Conservation (phyloP, 2,329 filamentous ascomycete species). For the Passalora sequoiae region DNA sequence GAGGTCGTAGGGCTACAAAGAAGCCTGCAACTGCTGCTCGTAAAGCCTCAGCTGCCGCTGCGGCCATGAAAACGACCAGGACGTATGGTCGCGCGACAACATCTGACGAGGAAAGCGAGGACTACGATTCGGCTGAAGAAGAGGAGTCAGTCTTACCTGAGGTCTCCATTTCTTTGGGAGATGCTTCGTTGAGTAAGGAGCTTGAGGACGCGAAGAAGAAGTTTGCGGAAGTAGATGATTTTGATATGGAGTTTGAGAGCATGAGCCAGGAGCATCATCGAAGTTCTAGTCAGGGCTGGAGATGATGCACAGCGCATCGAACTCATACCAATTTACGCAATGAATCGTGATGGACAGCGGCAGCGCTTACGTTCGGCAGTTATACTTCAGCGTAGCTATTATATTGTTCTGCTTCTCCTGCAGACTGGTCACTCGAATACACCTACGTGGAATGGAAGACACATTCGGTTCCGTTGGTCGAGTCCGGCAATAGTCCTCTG, state of each 20-base stretch:
- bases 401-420: too few relatives aligned
- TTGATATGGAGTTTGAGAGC: constrained; percentile 49
- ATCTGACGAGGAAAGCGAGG: constrained; percentile 42
- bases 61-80: constrained; percentile 16
- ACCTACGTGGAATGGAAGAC: too few relatives aligned
- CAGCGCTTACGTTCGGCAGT: too few relatives aligned
- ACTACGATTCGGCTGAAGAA: constrained; percentile 23
- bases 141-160: constrained; percentile 23
- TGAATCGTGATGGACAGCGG: too few relatives aligned
- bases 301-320: constrained; percentile 14
- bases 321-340: too few relatives aligned
- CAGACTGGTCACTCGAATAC: too few relatives aligned
- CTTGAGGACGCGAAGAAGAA: constrained; percentile 43
- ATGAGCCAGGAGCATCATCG: constrained; percentile 41
- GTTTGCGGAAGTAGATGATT: constrained; percentile 47
- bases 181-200: constrained; percentile 33
- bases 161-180: constrained; percentile 27
- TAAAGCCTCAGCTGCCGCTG: constrained; percentile 10
- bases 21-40: constrained; percentile 8
- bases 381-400: too few relatives aligned
- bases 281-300: constrained; percentile 32
- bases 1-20: constrained; percentile 11
- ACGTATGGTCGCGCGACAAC: constrained; percentile 31
- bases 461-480: too few relatives aligned
- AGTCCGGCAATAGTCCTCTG: too few relatives aligned